phyloP scores from a whole-genome alignment of 768 basidiomycete species.

The Cyclocybe cylindracea region DNA sequence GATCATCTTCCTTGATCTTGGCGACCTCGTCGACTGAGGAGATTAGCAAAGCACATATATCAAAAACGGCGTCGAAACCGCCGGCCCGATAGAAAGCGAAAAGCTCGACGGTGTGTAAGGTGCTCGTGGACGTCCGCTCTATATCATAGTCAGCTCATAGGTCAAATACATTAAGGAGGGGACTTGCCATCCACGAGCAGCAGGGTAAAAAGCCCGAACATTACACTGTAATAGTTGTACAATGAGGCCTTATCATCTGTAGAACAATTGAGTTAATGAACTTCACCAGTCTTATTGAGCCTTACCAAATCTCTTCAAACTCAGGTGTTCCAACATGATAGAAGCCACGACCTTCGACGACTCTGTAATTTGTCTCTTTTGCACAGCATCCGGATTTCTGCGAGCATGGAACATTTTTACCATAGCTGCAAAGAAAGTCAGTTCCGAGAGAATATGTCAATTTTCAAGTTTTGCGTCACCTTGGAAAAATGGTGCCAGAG shows the following conservation, averaged over 20 bases:
- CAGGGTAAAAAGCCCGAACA: conserved; percentile 45
- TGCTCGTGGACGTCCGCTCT: conserved; percentile 79
- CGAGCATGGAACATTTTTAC: conserved; percentile 86
- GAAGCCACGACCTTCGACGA: conserved; percentile 71
- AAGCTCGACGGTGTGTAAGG: conserved; percentile 82
- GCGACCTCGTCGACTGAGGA: conserved; percentile 57
- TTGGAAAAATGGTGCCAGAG: conserved; percentile 84
- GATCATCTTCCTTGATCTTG: conserved; percentile 52
- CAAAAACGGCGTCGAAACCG: conserved; percentile 70
- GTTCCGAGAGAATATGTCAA: neutral
- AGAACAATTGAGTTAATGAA: neutral
- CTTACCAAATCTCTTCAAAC: conserved; percentile 53
- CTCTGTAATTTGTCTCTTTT: conserved; percentile 75
- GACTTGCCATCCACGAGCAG: conserved; percentile 50
- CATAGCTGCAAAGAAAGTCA: conserved; percentile 52
- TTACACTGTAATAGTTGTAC: conserved; percentile 48
- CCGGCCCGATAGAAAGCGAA: conserved; percentile 69
- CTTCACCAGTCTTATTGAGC: conserved; percentile 1
- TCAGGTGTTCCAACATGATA: conserved; percentile 73
- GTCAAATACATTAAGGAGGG: conserved; percentile 5
- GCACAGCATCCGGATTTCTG: conserved; percentile 71
- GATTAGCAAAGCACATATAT: conserved; percentile 56
- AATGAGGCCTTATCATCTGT: conserved; percentile 32
- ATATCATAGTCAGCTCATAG: conserved; percentile 8
- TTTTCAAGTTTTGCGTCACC: conserved; percentile 43